phyloP scores from a whole-genome alignment of 2,329 filamentous ascomycete species.

The Aspergillus terreus region DNA sequence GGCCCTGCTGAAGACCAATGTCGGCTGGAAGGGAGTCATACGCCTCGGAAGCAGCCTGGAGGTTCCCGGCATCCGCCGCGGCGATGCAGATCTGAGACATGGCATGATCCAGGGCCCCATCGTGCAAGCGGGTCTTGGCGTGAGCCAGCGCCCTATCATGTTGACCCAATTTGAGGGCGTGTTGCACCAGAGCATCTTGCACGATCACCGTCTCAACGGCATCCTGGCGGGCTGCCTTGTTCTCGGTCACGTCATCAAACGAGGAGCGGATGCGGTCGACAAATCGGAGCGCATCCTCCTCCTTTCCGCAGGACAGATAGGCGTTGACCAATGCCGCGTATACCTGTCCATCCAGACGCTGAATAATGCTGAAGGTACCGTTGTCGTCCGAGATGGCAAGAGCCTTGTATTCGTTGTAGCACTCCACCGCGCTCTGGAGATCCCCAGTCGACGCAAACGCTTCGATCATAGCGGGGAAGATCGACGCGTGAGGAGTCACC shows the following conservation, averaged over 20 bases:
- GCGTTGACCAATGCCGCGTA: constrained; percentile 91
- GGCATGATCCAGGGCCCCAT: constrained; percentile 56
- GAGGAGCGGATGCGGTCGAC: constrained; percentile 70
- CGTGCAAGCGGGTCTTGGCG: constrained; percentile 59
- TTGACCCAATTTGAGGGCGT: constrained; percentile 66
- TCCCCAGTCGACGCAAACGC: constrained; percentile 81
- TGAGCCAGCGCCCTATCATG: constrained; percentile 71
- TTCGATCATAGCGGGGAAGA: constrained; percentile 93
- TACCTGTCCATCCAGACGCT: constrained; percentile 75
- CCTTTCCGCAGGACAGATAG: constrained; percentile 76
- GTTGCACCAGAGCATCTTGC: constrained; percentile 71
- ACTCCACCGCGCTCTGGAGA: constrained; percentile 81
- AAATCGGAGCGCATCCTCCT: constrained; percentile 79
- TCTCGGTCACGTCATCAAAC: constrained; percentile 44
- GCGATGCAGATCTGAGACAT: constrained; percentile 70
- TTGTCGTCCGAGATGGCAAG: constrained; percentile 81
- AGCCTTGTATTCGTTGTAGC: constrained; percentile 90
- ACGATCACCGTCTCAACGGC: constrained; percentile 70
- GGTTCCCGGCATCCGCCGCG: constrained; percentile 76
- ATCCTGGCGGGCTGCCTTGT: constrained; percentile 55
- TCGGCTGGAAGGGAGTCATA: constrained; percentile 58
- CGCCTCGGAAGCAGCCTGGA: constrained; percentile 63
- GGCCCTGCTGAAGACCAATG: constrained; percentile 48
- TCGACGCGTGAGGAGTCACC: constrained; percentile 70
- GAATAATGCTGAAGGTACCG: constrained; percentile 63